Percentiles rank a stretch among this genome's conserved stretches.
phyloP scores from a whole-genome alignment of 2,329 filamentous ascomycete genomes.

The Venturia carpophila region DNA sequence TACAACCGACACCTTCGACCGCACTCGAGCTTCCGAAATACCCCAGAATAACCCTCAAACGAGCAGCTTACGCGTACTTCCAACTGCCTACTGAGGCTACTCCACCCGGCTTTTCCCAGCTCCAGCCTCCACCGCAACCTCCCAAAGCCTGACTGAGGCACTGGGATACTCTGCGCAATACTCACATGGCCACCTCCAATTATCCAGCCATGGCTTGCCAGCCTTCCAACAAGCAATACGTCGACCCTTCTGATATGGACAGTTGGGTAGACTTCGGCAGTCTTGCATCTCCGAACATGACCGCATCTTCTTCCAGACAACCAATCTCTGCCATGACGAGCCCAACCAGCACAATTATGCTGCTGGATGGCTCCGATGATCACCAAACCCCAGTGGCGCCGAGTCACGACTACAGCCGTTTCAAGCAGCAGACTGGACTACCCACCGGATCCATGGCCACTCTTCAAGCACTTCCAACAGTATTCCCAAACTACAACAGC shows the following conservation, averaged over 20 bases:
- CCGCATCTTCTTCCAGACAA: constrained; percentile 44
- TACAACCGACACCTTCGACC: background rate
- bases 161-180: constrained; percentile 22
- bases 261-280: constrained; percentile 50
- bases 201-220: constrained; percentile 21
- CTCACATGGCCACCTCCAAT: constrained; percentile 32
- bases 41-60: background rate
- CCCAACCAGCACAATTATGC: constrained; percentile 46
- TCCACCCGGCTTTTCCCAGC: background rate
- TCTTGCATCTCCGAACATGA: constrained; percentile 52
- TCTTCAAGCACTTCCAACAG: constrained; percentile 58
- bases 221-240: constrained; percentile 28
- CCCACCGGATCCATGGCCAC: constrained; percentile 75
- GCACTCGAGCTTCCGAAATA: too few species aligned
- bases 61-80: constrained; percentile 1
- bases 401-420: constrained; percentile 90
- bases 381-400: constrained; percentile 64
- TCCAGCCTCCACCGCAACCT: background rate
- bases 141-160: constrained; percentile 10
- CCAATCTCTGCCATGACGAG: constrained; percentile 46
- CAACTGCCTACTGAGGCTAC: background rate
- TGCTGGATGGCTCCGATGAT: constrained; percentile 38
- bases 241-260: constrained; percentile 33
- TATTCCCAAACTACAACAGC: constrained; percentile 52
- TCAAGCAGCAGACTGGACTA: constrained; percentile 91